These are phyloP conservation scores for Pycnococcus provasolii DNA, from an alignment of 139 green algal genomes.

Conservation along the genomic window DNA sequence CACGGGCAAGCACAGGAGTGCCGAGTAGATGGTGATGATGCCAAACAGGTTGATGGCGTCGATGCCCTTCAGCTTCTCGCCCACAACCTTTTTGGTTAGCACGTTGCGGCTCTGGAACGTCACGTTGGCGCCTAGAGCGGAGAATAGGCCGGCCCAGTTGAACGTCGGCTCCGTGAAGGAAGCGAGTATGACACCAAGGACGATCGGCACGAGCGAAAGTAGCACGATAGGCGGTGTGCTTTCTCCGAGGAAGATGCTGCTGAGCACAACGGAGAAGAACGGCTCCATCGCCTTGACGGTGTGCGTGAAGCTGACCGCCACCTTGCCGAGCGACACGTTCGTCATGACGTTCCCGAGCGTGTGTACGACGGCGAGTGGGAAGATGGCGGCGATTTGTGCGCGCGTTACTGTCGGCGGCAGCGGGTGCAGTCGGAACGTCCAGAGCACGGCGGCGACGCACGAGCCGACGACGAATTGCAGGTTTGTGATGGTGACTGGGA, in stretches of 20 bases:
- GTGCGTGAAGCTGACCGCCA: conserved; percentile 98
- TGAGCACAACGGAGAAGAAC: conserved; percentile 86
- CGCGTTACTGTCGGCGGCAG: conserved; percentile 33
- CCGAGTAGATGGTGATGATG: conserved; percentile 88
- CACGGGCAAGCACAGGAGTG: conserved; percentile 65
- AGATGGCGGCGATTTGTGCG: conserved; percentile 33
- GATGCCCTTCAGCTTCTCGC: conserved; percentile 42
- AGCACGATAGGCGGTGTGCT: conserved; percentile 53
- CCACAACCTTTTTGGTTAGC: conserved; percentile 96
- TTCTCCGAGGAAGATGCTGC: conserved; percentile 71
- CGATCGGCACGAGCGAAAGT: conserved; percentile 71
- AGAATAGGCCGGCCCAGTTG: conserved; percentile 77
- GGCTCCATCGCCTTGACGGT: conserved; percentile 98
- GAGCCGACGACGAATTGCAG: conserved; percentile 68
- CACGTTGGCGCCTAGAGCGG: conserved; percentile 86
- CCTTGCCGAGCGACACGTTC: conserved; percentile 85
- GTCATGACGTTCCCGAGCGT: conserved; percentile 93
- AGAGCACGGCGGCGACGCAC: conserved; percentile 53
- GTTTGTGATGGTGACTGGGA: conserved; percentile 70
- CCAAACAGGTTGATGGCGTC: conserved; percentile 91
- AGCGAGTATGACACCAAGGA: conserved; percentile 78
- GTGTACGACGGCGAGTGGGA: conserved; percentile 86
- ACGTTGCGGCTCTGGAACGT: conserved; percentile 96
- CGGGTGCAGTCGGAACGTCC: conserved; percentile 55
- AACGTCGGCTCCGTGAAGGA: conserved; percentile 70